Conservation (phyloP, 1,139 yeast genomes). For the Suhomyces anneliseae region DNA sequence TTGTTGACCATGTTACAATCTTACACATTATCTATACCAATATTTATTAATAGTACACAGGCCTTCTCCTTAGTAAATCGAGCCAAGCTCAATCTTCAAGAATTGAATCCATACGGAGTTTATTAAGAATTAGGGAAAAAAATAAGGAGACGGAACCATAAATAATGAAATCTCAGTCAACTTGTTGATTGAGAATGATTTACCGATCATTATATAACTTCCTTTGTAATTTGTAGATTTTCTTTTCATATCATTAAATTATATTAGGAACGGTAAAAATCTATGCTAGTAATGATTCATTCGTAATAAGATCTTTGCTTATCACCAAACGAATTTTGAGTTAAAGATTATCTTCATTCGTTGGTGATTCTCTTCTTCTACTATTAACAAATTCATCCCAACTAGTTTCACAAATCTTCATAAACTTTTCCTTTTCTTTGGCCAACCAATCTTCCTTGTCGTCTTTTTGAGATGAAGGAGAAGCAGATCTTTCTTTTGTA, state of each 20-base stretch:
- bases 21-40: no score
- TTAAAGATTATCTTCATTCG: no score
- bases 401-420: slow-evolving; percentile 53
- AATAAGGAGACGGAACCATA: neutral
- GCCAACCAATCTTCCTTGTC: slow-evolving; percentile 19
- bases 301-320: no score
- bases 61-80: neutral
- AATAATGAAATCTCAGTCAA: neutral
- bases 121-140: slow-evolving; percentile 4
- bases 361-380: slow-evolving; percentile 5
- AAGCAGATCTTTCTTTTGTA: slow-evolving; percentile 3
- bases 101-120: slow-evolving; percentile 5
- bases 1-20: no score
- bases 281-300: neutral
- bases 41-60: neutral
- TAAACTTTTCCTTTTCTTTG: slow-evolving; percentile 46
- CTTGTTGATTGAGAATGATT: neutral
- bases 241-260: no score
- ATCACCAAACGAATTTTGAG: no score
- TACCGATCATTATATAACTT: neutral
- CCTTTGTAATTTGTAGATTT: no score
- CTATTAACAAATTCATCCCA: slow-evolving; percentile 48
- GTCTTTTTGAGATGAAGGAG: slow-evolving; percentile 4
- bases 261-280: neutral
- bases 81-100: neutral